Base-by-base conservation (phyloP, 129 eudicot species). In the Tagetes erecta region DNA sequence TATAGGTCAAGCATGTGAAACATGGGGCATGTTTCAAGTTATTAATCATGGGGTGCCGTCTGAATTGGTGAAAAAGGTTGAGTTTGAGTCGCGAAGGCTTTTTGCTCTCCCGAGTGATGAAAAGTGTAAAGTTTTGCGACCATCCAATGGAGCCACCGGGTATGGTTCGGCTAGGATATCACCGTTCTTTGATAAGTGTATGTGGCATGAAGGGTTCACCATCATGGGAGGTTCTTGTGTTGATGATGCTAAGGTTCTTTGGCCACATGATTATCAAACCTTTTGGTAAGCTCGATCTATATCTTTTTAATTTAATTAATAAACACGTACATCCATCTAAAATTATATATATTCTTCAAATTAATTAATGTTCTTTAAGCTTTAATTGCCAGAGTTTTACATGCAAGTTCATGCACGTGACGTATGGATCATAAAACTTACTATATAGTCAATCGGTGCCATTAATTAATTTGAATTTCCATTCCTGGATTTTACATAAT, bases 171-270 rank as follows among this genome's bases (percentile, higher is more conserved):
- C 91, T 46, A 52, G 83, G 53, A 89, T 89, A 3, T 39, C 94
- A 1, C 80, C 85, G 0, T 87, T 82, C 72, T 92, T 75, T 75
- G 35, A 76, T 3, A 89, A 92, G 85, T 37, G 72, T 27, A 76
- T 89, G 91, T 92, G 97, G 97, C 85, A 84, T 81, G 97, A 92
- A 75, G 97, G 97, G 27, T 89, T 84, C 81, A 83, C 88, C 53
- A 85, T 92, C 60, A 77, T 76, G 72, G 96, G 27, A 20, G 27
- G 88, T 36, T 80, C 92, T 53, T 75, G 86, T 57, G 75, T 62
- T 74, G 88, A 82, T 73, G 83, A 87, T 84, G 97, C 94, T 45
- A 87, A 64, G 33, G 49, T 36, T 46, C 88, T 92, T 76, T 92
- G 97, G 97, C 94, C 97, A 30, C 50, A 79, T 80, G 86, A 89